These are phyloP conservation scores for Fonsecaea erecta DNA, from an alignment of 2,329 filamentous ascomycete species.

Conservation along the genomic window DNA sequence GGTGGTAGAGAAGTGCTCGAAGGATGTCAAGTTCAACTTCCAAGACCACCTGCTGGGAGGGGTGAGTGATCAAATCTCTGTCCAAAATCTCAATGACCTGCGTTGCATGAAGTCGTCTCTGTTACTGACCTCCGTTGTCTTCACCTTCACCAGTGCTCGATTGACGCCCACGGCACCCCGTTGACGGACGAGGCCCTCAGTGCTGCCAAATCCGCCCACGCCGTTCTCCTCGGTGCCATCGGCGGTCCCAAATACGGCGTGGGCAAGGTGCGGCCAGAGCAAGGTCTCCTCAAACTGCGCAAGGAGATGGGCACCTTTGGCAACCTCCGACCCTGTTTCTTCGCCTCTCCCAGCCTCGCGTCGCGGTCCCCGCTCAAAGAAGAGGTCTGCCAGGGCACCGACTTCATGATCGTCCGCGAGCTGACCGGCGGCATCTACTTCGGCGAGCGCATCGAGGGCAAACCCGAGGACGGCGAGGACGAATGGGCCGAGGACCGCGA, in stretches of 20 bases:
- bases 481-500: conserved; percentile 76
- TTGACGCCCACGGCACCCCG: conserved; percentile 77
- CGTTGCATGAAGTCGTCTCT: background rate
- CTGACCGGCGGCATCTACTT: conserved; percentile 95
- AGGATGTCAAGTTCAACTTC: conserved; percentile 81
- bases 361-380: conserved; percentile 86
- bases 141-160: conserved; percentile 69
- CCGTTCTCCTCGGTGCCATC: conserved; percentile 89
- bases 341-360: conserved; percentile 84
- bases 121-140: background rate
- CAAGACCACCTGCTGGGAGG: conserved; percentile 89
- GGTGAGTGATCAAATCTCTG: conserved; percentile 62
- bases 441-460: conserved; percentile 78
- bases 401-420: conserved; percentile 92
- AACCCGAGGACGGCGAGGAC: conserved; percentile 68
- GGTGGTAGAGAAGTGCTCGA: conserved; percentile 71
- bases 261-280: conserved; percentile 83
- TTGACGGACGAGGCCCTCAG: conserved; percentile 81
- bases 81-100: background rate
- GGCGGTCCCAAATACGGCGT: conserved; percentile 98
- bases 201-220: conserved; percentile 83
- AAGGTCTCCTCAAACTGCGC: conserved; percentile 86
- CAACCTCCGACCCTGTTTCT: conserved; percentile 95
- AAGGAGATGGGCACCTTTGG: conserved; percentile 94
- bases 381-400: conserved; percentile 79